These are phyloP conservation scores for Zygosaccharomyces siamensis DNA, from an alignment of 805 yeast species.

Conservation along the genomic window DNA sequence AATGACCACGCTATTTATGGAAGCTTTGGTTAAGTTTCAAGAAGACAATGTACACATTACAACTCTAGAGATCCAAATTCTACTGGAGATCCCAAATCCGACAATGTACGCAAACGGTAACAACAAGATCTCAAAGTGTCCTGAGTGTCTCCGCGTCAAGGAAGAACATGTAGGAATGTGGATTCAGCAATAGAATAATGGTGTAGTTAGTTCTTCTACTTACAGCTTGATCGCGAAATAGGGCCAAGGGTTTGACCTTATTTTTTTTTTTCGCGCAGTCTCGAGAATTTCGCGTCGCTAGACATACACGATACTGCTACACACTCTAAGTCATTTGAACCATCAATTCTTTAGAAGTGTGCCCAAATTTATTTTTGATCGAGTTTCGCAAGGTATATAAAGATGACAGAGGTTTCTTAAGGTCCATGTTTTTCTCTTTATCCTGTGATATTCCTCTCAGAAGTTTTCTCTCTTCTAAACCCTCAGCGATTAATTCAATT, in stretches of 20 bases:
- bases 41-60: background rate
- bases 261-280: background rate
- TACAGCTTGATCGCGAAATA: background rate
- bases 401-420: background rate
- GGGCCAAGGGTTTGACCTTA: background rate
- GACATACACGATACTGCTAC: slow-evolving; percentile 4
- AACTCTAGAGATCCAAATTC: background rate
- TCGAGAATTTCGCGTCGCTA: slow-evolving; percentile 2
- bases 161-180: background rate
- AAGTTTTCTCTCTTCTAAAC: background rate
- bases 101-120: background rate
- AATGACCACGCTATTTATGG: slow-evolving; percentile 1
- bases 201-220: background rate
- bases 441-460: background rate
- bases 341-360: background rate
- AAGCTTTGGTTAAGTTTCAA: background rate
- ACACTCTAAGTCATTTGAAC: background rate
- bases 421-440: background rate
- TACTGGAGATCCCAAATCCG: background rate
- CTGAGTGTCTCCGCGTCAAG: background rate
- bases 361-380: background rate
- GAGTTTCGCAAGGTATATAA: slow-evolving; percentile 1
- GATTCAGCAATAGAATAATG: background rate
- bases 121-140: background rate
- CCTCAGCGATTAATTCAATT: background rate